A percentile compares a stretch with the other conserved stretches of the same genome.
These are phyloP conservation scores for Polyrhizophydium stewartii DNA, from an alignment of 371 early-diverging fungal genomes.

Conservation along the genomic window DNA sequence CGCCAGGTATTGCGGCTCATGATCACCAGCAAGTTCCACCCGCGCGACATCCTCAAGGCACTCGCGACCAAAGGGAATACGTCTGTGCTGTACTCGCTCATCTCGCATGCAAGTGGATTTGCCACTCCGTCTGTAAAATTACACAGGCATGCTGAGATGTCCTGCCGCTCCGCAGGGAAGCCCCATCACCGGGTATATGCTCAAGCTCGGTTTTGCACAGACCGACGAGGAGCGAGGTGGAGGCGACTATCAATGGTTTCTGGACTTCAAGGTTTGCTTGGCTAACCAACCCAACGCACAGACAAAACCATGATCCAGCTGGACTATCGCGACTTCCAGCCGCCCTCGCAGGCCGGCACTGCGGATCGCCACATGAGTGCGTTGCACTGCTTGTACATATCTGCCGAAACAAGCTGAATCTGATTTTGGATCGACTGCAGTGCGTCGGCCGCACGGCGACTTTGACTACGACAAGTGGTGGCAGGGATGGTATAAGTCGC, in stretches of 20 bases:
- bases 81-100: conserved; percentile 16
- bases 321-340: conserved; percentile 21
- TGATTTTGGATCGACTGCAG: neutral
- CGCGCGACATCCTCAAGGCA: conserved; percentile 38
- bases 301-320: conserved; percentile 11
- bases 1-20: conserved; percentile 33
- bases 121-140: neutral
- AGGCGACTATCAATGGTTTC: conserved; percentile 7
- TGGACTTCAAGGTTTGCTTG: no score
- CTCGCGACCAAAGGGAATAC: conserved; percentile 23
- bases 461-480: conserved; percentile 3
- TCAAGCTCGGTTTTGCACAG: conserved; percentile 22
- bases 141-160: neutral
- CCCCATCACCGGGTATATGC: conserved; percentile 24
- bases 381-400: neutral
- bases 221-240: conserved; percentile 12
- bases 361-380: neutral
- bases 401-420: neutral
- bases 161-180: conserved; percentile 13
- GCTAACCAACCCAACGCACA: neutral
- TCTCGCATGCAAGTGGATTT: conserved; percentile 11
- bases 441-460: neutral
- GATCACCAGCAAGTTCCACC: conserved; percentile 34
- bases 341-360: neutral
- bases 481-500: neutral